Evolutionary conservation across 176 grass and related monocot species (phyloP).

Genomic region (Poa pratensis): DNA sequence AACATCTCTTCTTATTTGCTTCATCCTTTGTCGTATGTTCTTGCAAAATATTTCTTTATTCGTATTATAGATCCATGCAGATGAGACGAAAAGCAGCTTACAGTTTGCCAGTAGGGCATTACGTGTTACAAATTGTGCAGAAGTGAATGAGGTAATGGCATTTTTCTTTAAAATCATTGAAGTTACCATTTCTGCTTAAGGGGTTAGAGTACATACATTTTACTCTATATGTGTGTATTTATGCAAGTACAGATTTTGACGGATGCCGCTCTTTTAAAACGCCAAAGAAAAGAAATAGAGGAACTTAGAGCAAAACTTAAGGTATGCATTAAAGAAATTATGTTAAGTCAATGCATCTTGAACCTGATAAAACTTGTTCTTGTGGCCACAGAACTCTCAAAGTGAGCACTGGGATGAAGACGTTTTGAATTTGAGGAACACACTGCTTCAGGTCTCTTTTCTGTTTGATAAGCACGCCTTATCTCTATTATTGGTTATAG

Average conservation of each 20-base stretch:
- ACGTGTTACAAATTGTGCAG: constrained; percentile 86
- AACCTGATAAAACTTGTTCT: constrained; percentile 31
- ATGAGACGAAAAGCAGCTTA: constrained; percentile 97
- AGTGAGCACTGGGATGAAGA: constrained; percentile 95
- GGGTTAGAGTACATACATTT: constrained; percentile 25
- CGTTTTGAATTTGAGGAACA: constrained; percentile 89
- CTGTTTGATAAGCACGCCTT: constrained; percentile 38
- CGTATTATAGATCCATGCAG: constrained; percentile 68
- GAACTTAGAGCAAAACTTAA: constrained; percentile 83
- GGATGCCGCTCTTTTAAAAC: constrained; percentile 92
- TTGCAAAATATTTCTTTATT: constrained; percentile 34
- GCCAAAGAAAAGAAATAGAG: constrained; percentile 93
- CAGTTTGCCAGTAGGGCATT: constrained; percentile 92
- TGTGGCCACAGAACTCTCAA: constrained; percentile 70
- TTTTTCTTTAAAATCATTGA: constrained; percentile 1
- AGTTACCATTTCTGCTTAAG: constrained; percentile 25
- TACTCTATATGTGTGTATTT: constrained; percentile 31
- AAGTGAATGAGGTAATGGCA: constrained; percentile 78
- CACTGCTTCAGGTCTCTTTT: constrained; percentile 75
- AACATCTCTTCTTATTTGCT: constrained; percentile 2
- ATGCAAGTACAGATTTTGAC: constrained; percentile 78
- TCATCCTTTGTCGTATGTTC: not conserved
- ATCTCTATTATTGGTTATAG: constrained; percentile 26
- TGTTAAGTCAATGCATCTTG: constrained; percentile 29
- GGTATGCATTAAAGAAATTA: constrained; percentile 43